A percentile compares a stretch with the other conserved stretches of the same genome.
These are phyloP conservation scores for Aotearoamyces nothofagi DNA, from an alignment of 2,329 filamentous ascomycete genomes.

Conservation along the genomic window DNA sequence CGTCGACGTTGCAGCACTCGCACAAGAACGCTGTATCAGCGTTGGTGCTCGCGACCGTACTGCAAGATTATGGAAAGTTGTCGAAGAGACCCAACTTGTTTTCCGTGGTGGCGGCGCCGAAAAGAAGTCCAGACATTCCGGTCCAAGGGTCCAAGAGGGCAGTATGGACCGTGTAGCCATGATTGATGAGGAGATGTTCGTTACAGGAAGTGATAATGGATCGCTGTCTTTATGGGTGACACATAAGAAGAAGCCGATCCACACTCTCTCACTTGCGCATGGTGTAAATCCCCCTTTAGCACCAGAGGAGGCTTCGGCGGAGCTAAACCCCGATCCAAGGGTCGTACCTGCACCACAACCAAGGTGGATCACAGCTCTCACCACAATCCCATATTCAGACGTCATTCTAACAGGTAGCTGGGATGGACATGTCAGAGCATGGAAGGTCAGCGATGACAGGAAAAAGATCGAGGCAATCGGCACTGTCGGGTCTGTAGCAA, in stretches of 20 bases:
- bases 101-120: slow-evolving; percentile 70
- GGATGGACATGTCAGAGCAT: slow-evolving; percentile 78
- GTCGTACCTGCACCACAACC: slow-evolving; percentile 51
- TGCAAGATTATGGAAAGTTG: slow-evolving; percentile 87
- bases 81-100: slow-evolving; percentile 88
- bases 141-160: slow-evolving; percentile 44
- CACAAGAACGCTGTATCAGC: slow-evolving; percentile 77
- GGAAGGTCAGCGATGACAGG: slow-evolving; percentile 76
- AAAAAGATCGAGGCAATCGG: slow-evolving; percentile 60
- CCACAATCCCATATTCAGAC: slow-evolving; percentile 79
- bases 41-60: slow-evolving; percentile 86
- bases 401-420: slow-evolving; percentile 84
- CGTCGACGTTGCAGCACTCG: slow-evolving; percentile 67
- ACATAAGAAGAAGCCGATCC: slow-evolving; percentile 88
- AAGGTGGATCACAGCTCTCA: slow-evolving; percentile 80
- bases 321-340: slow-evolving; percentile 42
- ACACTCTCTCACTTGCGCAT: slow-evolving; percentile 66
- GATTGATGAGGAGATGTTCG: slow-evolving; percentile 75
- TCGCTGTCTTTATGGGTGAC: slow-evolving; percentile 75
- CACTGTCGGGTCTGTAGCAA: slow-evolving; percentile 30
- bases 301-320: slow-evolving; percentile 59
- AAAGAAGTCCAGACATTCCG: slow-evolving; percentile 29
- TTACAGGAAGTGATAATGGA: slow-evolving; percentile 89
- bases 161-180: slow-evolving; percentile 87
- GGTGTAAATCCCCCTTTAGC: slow-evolving; percentile 62